A percentile compares a stretch with the other conserved stretches of the same genome.
These are phyloP conservation scores for Scleromitrula shiraiana DNA, from an alignment of 2,329 filamentous ascomycete species.

Conservation along the genomic window DNA sequence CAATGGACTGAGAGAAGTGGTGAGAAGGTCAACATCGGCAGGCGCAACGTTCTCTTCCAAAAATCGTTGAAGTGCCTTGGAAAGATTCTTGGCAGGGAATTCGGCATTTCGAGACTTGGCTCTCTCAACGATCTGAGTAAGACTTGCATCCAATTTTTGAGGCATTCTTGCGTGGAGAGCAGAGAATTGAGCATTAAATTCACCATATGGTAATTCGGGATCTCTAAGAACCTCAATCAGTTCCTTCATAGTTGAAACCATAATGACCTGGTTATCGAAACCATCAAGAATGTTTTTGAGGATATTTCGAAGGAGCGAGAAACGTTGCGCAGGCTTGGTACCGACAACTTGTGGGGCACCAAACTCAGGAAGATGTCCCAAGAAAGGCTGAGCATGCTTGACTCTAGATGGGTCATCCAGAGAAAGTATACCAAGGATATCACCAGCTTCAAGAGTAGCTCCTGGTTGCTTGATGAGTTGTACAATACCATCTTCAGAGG, in stretches of 20 bases:
- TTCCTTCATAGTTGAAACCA: slow-evolving; percentile 78
- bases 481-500: slow-evolving; percentile 90
- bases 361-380: slow-evolving; percentile 80
- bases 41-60: slow-evolving; percentile 74
- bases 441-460: slow-evolving; percentile 93
- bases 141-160: slow-evolving; percentile 75
- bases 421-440: slow-evolving; percentile 94
- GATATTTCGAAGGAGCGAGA: slow-evolving; percentile 66
- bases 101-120: slow-evolving; percentile 70
- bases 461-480: slow-evolving; percentile 99
- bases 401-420: slow-evolving; percentile 93
- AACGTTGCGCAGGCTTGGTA: slow-evolving; percentile 84
- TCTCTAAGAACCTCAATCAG: slow-evolving; percentile 85
- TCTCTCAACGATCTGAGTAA: slow-evolving; percentile 80
- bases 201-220: slow-evolving; percentile 85
- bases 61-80: slow-evolving; percentile 81
- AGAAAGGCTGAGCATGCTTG: slow-evolving; percentile 91
- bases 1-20: slow-evolving; percentile 65
- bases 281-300: slow-evolving; percentile 83
- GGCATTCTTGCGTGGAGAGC: slow-evolving; percentile 97
- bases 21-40: slow-evolving; percentile 66
- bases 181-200: slow-evolving; percentile 93
- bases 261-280: slow-evolving; percentile 96
- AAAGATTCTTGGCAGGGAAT: slow-evolving; percentile 84
- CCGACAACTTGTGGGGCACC: slow-evolving; percentile 82